Base-by-base conservation (phyloP, 2,329 filamentous ascomycete species). In the Pseudocercospora eumusae region DNA sequence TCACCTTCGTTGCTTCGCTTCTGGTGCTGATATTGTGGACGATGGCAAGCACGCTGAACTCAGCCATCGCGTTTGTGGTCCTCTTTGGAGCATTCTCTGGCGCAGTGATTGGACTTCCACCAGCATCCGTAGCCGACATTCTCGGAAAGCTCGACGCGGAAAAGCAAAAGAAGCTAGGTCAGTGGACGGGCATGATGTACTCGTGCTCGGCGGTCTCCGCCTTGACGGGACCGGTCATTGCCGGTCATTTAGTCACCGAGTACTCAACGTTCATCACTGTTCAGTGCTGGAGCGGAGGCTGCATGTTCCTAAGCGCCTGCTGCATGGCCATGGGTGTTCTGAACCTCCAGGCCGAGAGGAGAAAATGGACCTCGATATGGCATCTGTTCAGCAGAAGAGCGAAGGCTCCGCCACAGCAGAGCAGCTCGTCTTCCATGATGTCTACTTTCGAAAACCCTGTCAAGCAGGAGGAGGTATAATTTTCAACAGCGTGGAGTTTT, bases 171-270 rank as follows among this genome's bases (percentile, higher is more conserved):
- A 79, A 77, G 59, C 76, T 83, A 7, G 81, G 81, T 13, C 80
- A 82, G 57, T 83, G 81, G 81, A 79, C 76, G 2, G 81, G 81
- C 45, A 82, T 82, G 80, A 81, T 82, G 80, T 83, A 82, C 72
- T 77, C 76, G 10, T 71, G 73, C 49, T 76, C 80, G 8, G 79
- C 79, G 1, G 67, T 78, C 1, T 78, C 77, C n/a, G 75, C 79
- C 1, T 74, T 83, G 9, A 72, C 75, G 4, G 81, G 81, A 2
- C 81, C 81, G 1, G 70, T 82, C 61, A 77, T 83, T 60, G 78
- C 78, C 18, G 81, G 81, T 9, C 73, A 79, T 62, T 69, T 83
- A 44, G 77, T 82, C 64, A 75, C 74, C 1, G 47, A 71, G 33
- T 81, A 75, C 62, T 63, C 72, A 11, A 76, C 71, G 13, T 82